Evolutionary conservation across 768 basidiomycete genomes (phyloP), one percentile per base, ranked within the genome.

Genomic region (Mycena olivaceomarginata): DNA sequence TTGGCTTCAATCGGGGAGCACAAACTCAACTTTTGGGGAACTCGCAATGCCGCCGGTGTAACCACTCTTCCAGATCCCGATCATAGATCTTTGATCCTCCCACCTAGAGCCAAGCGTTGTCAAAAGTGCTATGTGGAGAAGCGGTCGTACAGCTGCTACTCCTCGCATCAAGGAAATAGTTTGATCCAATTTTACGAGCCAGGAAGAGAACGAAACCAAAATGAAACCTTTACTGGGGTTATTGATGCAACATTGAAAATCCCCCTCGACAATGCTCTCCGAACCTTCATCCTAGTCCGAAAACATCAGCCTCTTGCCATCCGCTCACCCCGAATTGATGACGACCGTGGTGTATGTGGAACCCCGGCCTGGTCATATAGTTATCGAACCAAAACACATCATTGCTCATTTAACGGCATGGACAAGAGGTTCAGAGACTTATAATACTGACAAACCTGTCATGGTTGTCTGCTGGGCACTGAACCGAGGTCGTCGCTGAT

Each of bases 381-480:
- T 77, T 6, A 69, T 77, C 43, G 71, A 77, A 60, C 71, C 66
- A n/a, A 37, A 10, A 7, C 71, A 77, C 46, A 40, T 77, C 20
- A 70, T 74, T 18, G 74, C 72, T 4, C 72, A 74, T 20, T 46
- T 77, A 39, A 56, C 72, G 1, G 16, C 77, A 25, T 74, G 73
- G 72, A 66, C 51, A 40, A 25, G 72, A 18, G 43, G 51, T 37
- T 63, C 63, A 41, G 40, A 31, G 2, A 60, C 45, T 18, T 74
- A 74, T 67, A 4, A 31, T 8, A 53, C 62, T 9, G 2, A n/a
- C 1, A 57, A 59, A 40, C 43, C 56, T 40, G 51, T 62, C 20
- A 12, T 72, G 39, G n/a, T 53, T 8, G 65, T 78, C 20, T 78
- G 77, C 39, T 78, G 72, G 72, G 77, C 72, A 64, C 40, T 78